These are phyloP conservation scores for Arabidopsis hybrid DNA, from an alignment of 441 rosid genomes.

Conservation along the genomic window DNA sequence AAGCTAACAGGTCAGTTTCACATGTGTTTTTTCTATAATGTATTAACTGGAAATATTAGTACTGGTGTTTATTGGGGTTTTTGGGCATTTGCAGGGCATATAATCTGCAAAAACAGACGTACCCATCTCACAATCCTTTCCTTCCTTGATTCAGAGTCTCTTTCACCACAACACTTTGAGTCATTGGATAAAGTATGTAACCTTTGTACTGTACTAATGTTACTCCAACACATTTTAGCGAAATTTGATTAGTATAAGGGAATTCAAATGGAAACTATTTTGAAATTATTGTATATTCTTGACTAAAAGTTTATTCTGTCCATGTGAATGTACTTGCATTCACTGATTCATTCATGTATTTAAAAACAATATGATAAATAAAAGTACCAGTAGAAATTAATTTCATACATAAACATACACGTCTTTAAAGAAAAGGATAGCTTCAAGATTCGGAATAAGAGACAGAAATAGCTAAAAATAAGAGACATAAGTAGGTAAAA, in stretches of 20 bases:
- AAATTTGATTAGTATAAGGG: not conserved
- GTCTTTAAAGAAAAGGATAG: not conserved
- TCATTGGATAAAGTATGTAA: not conserved
- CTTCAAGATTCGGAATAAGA: conserved; percentile 19
- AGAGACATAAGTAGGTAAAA: not conserved
- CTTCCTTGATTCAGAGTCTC: conserved; percentile 60
- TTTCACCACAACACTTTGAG: not conserved
- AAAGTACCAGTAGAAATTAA: not conserved
- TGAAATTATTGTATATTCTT: no score
- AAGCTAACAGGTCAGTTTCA: conserved; percentile 63
- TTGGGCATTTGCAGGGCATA: conserved; percentile 63
- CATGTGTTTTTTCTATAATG: not conserved
- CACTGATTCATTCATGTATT: no score
- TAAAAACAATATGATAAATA: not conserved
- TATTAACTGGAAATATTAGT: not conserved
- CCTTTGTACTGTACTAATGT: not conserved
- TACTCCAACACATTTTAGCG: not conserved
- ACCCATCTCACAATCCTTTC: conserved; percentile 85
- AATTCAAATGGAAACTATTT: no score
- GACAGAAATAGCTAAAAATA: not conserved
- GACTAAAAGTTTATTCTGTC: no score
- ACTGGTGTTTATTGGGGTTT: not conserved
- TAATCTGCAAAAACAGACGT: conserved; percentile 64
- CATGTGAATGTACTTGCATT: no score
- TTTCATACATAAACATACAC: conserved; percentile 6